Evolutionary conservation across 768 basidiomycete species (phyloP), one percentile per base, ranked within the genome.

Genomic region (Suillus bovinus): DNA sequence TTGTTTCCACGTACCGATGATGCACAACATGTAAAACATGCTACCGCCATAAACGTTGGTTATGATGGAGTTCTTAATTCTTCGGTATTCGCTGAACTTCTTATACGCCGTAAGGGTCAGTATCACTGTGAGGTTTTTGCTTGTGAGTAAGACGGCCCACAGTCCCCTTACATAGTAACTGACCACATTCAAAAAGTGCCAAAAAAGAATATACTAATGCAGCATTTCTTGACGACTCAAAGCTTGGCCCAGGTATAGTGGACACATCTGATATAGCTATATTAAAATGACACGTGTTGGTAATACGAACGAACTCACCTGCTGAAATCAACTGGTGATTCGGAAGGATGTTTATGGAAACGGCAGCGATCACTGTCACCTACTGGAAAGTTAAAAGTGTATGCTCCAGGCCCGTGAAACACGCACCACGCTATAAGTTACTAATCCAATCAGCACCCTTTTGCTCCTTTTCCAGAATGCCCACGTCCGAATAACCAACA

Each of bases 401-500:
- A 34, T 24, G 5, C 6, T 53, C 52, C 27, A 31, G 22, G 17
- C 33, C n/a, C 33, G 16, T 2, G n/a, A 27, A 16, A 27, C 7
- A 59, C 62, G 38, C 34, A 71, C 69, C 1, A 4, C 7, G 34
- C 27, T 53, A 7, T 63, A 71, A n/a, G 24, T 5, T 10, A 54
- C 13, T 24, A 71, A 67, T 29, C 62, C 67, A 27, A 55, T 66
- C 29, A 62, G 49, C 4, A 69, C 13, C 9, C 49, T 31, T 33
- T 54, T 69, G 33, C 65, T 33, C 9, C 64, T 42, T 31, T 63
- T 46, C 68, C 68, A 69, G 16, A 66, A 71, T 1, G 69, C 69
- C 33, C 63, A 69, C 10, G 68, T 71, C 60, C 64, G 66, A 22
- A 69, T 22, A 50, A 63, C 6, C 3, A 69, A 58, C 36, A 69